Evolutionary conservation across 2,329 filamentous ascomycete genomes (phyloP).

Genomic region (Penicillium sp.): DNA sequence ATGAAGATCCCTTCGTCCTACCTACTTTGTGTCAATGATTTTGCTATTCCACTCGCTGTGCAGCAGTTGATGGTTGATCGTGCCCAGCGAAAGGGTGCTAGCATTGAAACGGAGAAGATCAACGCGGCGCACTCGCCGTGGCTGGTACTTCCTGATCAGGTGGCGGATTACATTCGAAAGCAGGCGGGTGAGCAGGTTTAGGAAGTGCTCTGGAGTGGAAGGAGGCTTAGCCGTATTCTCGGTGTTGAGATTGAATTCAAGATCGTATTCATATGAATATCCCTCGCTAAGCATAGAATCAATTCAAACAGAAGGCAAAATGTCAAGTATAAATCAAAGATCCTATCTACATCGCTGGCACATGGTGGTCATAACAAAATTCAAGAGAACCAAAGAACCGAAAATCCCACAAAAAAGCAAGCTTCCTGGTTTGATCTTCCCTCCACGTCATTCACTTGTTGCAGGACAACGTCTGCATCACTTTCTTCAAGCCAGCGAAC

Average conservation of each 20-base stretch:
- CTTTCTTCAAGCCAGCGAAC: slow-evolving; percentile 10
- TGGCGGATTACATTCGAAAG: slow-evolving; percentile 23
- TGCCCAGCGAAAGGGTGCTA: slow-evolving; percentile 28
- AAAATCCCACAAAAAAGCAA: not conserved
- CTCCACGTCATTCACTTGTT: slow-evolving; percentile 3
- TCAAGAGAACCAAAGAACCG: not conserved
- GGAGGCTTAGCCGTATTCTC: not conserved
- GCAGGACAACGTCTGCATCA: slow-evolving; percentile 15
- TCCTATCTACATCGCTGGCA: not conserved
- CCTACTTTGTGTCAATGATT: slow-evolving; percentile 34
- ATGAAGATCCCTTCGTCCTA: slow-evolving; percentile 29
- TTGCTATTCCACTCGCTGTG: slow-evolving; percentile 32
- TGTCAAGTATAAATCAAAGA: not conserved
- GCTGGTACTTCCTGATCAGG: slow-evolving; percentile 27
- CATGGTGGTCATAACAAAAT: not conserved
- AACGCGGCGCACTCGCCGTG: slow-evolving; percentile 34
- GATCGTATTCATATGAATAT: not conserved
- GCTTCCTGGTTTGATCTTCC: not conserved
- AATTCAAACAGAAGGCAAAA: not conserved
- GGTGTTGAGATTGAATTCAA: not conserved
- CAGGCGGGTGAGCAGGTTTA: slow-evolving; percentile 18
- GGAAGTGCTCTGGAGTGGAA: no score
- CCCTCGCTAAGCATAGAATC: not conserved
- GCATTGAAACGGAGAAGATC: slow-evolving; percentile 34
- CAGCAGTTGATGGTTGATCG: slow-evolving; percentile 38